Evolutionary conservation across 306 rosid genomes (phyloP), one percentile per base, ranked within the genome.

Genomic region (Inga leiocalycina): DNA sequence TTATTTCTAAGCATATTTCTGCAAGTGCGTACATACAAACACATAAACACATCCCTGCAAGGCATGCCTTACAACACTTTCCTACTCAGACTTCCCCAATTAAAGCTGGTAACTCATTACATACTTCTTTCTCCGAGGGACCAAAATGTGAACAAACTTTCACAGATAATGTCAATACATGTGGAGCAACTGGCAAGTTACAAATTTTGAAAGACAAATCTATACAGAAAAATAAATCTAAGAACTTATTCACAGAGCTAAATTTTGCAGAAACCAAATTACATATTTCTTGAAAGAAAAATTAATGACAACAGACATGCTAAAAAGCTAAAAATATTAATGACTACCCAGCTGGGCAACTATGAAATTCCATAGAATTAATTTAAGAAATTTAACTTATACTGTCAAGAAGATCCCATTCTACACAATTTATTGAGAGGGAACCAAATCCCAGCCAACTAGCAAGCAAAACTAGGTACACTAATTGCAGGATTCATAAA

Each of bases 401-500:
- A 59, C 8, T 16, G 51, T n/a, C 61, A 30, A 80, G 20, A 71
- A 70, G 65, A 75, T 57, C 52, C 13, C 48, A 66, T 62, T 77
- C 43, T 34, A 65, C 66, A 39, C 49, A 80, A 71, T 81, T 51
- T 59, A 39, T 39, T 39, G 43, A 39, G 56, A 59, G 32, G 0
- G 44, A 77, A 76, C 11, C 39, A 56, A 54, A 56, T 39, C 16
- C 72, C 57, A 52, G 45, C 67, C 49, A 54, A 34, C 9, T 57
- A 57, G 69, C 78, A 54, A n/a, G 44, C 69, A 44, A 10, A 75
- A 68, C 65, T 34, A 59, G 61, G 41, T 35, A 13, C 22, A 67
- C 11, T 69, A 70, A 67, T 79, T 48, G 43, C 79, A 48, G 22
- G 5, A 76, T 49, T 80, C 12, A 76, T 49, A 20, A 20, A 49